Evolutionary conservation across 2,329 filamentous ascomycete genomes (phyloP).

Genomic region (Alternaria triticimaculans): DNA sequence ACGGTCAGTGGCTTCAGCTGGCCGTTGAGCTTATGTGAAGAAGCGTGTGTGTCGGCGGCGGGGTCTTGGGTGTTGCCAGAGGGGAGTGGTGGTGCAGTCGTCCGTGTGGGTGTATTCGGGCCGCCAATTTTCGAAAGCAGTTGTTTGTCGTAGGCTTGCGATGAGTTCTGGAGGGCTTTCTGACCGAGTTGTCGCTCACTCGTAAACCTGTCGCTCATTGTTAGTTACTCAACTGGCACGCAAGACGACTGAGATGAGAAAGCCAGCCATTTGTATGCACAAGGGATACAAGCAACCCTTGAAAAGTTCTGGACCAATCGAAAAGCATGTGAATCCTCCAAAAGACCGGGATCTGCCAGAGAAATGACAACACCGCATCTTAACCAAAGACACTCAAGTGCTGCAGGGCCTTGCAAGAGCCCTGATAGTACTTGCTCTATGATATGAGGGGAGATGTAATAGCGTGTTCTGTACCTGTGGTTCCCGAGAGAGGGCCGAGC

Average conservation of each 20-base stretch:
- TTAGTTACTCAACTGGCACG: conserved; percentile 16
- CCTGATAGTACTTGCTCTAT: not conserved
- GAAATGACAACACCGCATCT: not conserved
- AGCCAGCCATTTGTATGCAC: not conserved
- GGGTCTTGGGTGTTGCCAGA: conserved; percentile 44
- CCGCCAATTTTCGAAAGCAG: conserved; percentile 68
- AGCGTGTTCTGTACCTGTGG: conserved; percentile 49
- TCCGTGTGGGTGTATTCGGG: conserved; percentile 61
- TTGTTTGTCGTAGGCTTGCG: conserved; percentile 68
- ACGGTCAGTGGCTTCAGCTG: conserved; percentile 55
- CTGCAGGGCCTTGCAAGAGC: not conserved
- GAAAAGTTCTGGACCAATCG: not conserved
- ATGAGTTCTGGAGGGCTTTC: conserved; percentile 63
- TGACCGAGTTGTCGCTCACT: conserved; percentile 66
- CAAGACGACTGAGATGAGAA: not conserved
- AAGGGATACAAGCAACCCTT: not conserved
- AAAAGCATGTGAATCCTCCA: not conserved
- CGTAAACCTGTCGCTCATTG: conserved; percentile 56
- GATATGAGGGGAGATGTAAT: not conserved
- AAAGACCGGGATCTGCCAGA: not conserved
- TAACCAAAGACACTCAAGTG: not conserved
- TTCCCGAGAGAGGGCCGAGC: conserved; percentile 48
- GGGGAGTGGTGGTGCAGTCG: conserved; percentile 35
- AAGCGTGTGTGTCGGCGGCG: conserved; percentile 44
- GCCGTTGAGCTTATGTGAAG: conserved; percentile 51